A percentile compares a stretch with the other conserved stretches of the same genome.
Conservation (phyloP, 176 grass and related monocot genomes). For the Phoenix roebelenii region DNA sequence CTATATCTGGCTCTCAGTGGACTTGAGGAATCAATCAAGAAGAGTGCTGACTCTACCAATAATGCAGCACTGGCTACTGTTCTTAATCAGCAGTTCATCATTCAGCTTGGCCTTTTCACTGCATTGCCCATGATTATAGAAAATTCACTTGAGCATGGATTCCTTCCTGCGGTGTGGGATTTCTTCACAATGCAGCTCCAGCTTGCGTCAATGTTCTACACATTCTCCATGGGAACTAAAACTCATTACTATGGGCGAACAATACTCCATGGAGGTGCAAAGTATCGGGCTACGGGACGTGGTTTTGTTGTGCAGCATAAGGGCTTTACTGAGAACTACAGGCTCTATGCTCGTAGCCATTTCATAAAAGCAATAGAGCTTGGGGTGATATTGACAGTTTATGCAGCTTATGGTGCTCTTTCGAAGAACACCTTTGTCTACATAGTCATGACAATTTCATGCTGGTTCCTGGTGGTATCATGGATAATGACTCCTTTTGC, state of each 20-base stretch:
- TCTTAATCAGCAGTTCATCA: conserved; percentile 89
- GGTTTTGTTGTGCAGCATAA: conserved; percentile 98
- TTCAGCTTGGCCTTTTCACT: conserved; percentile 87
- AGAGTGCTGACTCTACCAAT: conserved; percentile 61
- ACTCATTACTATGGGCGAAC: conserved; percentile 90
- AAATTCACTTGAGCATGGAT: conserved; percentile 28
- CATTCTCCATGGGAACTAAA: conserved; percentile 96
- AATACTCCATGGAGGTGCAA: conserved; percentile 97
- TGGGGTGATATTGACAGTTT: conserved; percentile 80
- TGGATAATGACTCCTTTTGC: conserved; percentile 98
- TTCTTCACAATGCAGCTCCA: conserved; percentile 72
- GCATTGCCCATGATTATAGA: conserved; percentile 94
- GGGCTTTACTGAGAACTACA: conserved; percentile 91
- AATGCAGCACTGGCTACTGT: conserved; percentile 75
- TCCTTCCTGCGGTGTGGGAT: no score
- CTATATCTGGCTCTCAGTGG: conserved; percentile 91
- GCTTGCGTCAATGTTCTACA: conserved; percentile 88
- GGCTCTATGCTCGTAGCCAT: conserved; percentile 88
- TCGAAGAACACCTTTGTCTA: conserved; percentile 73
- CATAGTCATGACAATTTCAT: conserved; percentile 84
- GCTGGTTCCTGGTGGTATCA: conserved; percentile 87
- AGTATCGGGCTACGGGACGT: conserved; percentile 90
- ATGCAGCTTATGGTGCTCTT: conserved; percentile 80
- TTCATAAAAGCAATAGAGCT: conserved; percentile 98
- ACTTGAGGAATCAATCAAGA: conserved; percentile 70